Base-by-base conservation (phyloP, 306 rosid species). In the Elaeagnus macrophylla region DNA sequence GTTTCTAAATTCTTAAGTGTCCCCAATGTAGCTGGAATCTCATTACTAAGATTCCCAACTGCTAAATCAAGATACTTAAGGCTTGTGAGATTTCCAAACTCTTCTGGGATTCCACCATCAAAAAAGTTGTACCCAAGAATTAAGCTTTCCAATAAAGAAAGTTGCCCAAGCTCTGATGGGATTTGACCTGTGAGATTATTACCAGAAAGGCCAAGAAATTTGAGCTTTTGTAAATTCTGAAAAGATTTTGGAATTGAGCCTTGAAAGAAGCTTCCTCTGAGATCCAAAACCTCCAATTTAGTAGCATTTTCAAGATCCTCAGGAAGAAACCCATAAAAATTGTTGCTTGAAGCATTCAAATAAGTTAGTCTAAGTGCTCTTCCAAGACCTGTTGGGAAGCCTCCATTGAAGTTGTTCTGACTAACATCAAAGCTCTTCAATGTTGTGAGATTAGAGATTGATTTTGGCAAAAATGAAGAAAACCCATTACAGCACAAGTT, bases 201-300 rank as follows among this genome's bases (percentile, higher is more conserved):
- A 63, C 99, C 99, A 1, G 96, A 84, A 47, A 91, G 83, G 45
- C 99, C 99, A 59, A 91, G 94, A 82, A 87, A 91, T 81, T 73
- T 87, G 67, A 91, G 73, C 82, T 79, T 84, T 67, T 51, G 77
- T 79, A 91, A 69, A 63, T 74, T 77, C 56, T 69, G 73, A 51
- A 80, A 77, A 16, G 95, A 65, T 72, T 59, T 67, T 0, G 94
- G 96, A 73, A 91, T 61, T 9, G 77, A 51, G 25, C 96, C 99
- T 64, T 59, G 67, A 46, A 84, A 79, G 73, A 91, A 82, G 75
- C 91, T 84, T 32, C 99, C 99, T 71, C 96, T 73, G 42, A 91
- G 89, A 82, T 91, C 99, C 57, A 91, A 62, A 51, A 44, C 78
- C 77, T 87, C 94, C 32, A 91, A 64, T 50, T 66, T 63, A 60